Evolutionary conservation across 208 protist species (phyloP).

Genomic region (Porcisia hertigi): DNA sequence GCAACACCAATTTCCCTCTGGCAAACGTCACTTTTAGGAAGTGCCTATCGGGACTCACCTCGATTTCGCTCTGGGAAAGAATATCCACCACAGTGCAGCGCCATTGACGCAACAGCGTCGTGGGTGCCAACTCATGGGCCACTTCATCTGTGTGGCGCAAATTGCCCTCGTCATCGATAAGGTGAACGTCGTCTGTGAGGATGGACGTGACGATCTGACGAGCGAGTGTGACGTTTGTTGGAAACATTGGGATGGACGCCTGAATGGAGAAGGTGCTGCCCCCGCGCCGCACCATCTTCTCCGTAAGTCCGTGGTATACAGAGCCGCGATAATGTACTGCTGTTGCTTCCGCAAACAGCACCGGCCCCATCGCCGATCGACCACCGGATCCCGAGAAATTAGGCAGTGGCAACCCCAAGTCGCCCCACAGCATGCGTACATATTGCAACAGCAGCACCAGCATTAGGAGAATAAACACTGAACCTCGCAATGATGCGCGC

Average conservation of each 20-base stretch:
- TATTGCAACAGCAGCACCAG: neutral
- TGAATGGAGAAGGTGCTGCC: slow-evolving; percentile 59
- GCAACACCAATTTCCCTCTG: slow-evolving; percentile 24
- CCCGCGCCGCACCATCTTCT: slow-evolving; percentile 41
- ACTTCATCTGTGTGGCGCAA: slow-evolving; percentile 6
- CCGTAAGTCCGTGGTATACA: slow-evolving; percentile 59
- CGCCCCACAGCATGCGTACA: slow-evolving; percentile 8
- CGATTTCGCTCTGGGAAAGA: slow-evolving; percentile 36
- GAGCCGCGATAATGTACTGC: slow-evolving; percentile 61
- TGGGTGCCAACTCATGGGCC: neutral
- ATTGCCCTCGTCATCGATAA: slow-evolving; percentile 39
- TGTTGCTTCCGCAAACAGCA: slow-evolving; percentile 32
- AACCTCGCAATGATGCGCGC: neutral
- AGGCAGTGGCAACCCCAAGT: neutral
- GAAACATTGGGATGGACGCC: slow-evolving; percentile 60
- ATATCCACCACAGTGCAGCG: slow-evolving; percentile 29
- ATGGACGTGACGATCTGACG: slow-evolving; percentile 38
- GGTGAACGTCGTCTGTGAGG: slow-evolving; percentile 40
- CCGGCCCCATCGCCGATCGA: neutral
- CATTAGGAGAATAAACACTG: neutral
- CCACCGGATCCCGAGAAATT: neutral
- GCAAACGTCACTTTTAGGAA: slow-evolving; percentile 38
- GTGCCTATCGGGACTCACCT: slow-evolving; percentile 40
- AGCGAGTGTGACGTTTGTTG: slow-evolving; percentile 34
- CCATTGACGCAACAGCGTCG: slow-evolving; percentile 14